Evolutionary conservation across 768 basidiomycete species (phyloP).

Genomic region (Tephrocybe sp.): DNA sequence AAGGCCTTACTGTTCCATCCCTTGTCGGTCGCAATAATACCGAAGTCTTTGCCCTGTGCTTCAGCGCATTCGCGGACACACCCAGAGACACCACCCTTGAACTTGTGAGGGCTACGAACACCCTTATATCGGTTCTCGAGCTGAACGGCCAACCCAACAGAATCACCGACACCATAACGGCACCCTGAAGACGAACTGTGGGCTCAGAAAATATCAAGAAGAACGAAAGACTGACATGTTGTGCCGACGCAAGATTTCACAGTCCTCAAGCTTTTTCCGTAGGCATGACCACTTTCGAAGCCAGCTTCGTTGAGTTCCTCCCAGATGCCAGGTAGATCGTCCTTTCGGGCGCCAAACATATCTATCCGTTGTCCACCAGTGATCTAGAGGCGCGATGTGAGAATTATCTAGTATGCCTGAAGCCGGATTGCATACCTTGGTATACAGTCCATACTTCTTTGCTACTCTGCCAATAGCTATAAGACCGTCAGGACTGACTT

Average conservation of each 20-base stretch:
- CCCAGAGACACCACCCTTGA: conserved; percentile 77
- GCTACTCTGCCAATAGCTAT: conserved; percentile 65
- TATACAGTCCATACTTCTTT: conserved; percentile 67
- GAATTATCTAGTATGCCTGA: neutral
- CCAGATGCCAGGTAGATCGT: conserved; percentile 70
- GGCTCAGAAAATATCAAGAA: neutral
- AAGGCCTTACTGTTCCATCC: conserved; percentile 64
- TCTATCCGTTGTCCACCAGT: conserved; percentile 60
- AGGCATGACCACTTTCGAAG: conserved; percentile 77
- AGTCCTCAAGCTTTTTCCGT: conserved; percentile 68
- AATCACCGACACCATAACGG: conserved; percentile 72
- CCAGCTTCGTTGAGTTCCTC: conserved; percentile 62
- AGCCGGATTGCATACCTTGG: conserved; percentile 32
- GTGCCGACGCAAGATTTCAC: conserved; percentile 81
- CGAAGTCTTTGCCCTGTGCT: conserved; percentile 72
- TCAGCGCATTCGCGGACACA: conserved; percentile 79
- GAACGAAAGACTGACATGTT: conserved; percentile 31
- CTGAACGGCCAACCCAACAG: conserved; percentile 69
- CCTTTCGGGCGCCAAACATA: conserved; percentile 68
- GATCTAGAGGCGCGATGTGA: conserved; percentile 5
- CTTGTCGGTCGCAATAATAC: conserved; percentile 74
- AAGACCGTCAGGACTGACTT: conserved; percentile 66
- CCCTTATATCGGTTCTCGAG: conserved; percentile 76
- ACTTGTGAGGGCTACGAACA: conserved; percentile 67
- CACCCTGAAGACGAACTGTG: conserved; percentile 37